Evolutionary conservation across 2,329 filamentous ascomycete species (phyloP), one percentile per base, ranked within the genome.

Genomic region (Escovopsis weberi): DNA sequence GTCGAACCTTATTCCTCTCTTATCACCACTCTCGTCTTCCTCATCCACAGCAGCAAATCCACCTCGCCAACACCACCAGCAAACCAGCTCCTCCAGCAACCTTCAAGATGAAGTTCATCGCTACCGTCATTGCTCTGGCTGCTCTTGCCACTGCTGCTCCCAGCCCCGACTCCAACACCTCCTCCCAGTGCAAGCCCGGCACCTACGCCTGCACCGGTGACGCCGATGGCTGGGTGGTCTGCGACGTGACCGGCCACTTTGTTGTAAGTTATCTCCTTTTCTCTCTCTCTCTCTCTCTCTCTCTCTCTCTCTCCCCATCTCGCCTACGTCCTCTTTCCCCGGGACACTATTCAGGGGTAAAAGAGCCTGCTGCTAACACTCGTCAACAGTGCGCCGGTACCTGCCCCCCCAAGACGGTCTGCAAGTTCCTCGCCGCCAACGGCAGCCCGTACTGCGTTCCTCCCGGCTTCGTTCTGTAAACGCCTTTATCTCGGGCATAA

Each of bases 401-500:
- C 42, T 64, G 61, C 47, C 59, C 60, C 11, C 59, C 58, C 46
- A 48, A 59, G 39, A 62, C 59, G 11, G 33, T 49, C 33, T 64
- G 61, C 53, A 55, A 57, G 53, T 64, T 63, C 55, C 53, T 57
- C 53, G 30, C 48, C 34, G 41, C 48, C 33, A 64, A 54, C 53
- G 40, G 47, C 38, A 61, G 57, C 56, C 61, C 61, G 45, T 64
- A 64, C 59, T 64, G 61, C 42, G 56, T 65, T 5, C 58, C 58
- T 11, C 50, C 56, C 30, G 45, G 46, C 41, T 61, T 55, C 54
- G 41, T 47, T 40, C 44, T 37, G 34, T 45, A 43, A 45, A 43
- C 26, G 35, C 18, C 35, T 23, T 23, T 23, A 6, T 1, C 7
- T 19, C 8, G 35, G 28, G 8, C 8, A 32, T 32, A 32, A 32